Evolutionary conservation across 2,329 filamentous ascomycete species (phyloP), one percentile per base, ranked within the genome.

Genomic region (Meredithiella fracta): DNA sequence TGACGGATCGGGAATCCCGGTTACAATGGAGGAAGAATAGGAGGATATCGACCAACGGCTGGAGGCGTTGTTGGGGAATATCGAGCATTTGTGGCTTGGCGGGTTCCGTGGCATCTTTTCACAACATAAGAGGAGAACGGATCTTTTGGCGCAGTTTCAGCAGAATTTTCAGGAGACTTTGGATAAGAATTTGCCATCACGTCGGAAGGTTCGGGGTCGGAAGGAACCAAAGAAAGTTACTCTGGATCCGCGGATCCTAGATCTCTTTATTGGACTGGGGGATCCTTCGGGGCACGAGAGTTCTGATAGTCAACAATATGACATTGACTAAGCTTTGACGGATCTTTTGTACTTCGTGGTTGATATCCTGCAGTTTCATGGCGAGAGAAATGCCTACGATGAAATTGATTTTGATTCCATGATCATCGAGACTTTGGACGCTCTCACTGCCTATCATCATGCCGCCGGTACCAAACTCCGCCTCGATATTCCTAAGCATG

Each of bases 81-180:
- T 98, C 40, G 91, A 98, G 67, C 84, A 86, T 59, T 82, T 92
- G 22, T 98, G 92, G 92, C 78, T 98, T 3, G 90, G 91, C 51
- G 92, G 92, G 0, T 98, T 98, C 74, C 84, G 82, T 57, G 90
- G 91, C 15, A 83, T 98, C n/a, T 91, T 98, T 64, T 90, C 88
- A 1, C 84, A 86, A 55, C 78, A 85, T 54, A 68, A 73, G 51
- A 75, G 76, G 38, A 75, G 83, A 20, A 70, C 78, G 1, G 75
- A 82, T 25, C 71, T 86, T 9, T 70, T 97, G 31, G 77, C 79
- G 3, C 79, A 79, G 29, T 97, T 98, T 65, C 80, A 88, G 34
- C 80, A 78, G 64, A 79, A 78, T 3, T 89, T 98, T 60, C 78
- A 90, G 55, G 78, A 78, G 57, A 84, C 92, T 2, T 75, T 98